Conservation (phyloP, 2,329 filamentous ascomycete genomes). For the Fusarium coicis region DNA sequence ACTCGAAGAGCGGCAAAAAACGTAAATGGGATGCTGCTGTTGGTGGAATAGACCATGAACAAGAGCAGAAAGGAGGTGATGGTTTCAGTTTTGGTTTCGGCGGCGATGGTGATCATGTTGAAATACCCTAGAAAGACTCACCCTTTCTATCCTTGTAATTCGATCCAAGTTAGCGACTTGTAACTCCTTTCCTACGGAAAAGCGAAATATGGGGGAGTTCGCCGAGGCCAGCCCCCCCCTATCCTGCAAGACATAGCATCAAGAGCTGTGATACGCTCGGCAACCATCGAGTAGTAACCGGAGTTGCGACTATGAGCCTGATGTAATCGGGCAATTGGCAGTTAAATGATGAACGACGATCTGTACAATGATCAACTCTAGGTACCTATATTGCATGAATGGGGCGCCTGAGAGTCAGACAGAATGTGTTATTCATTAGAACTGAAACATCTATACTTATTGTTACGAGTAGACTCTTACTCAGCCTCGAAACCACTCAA, state of each 20-base stretch:
- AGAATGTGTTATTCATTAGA: not conserved
- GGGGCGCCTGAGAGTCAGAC: not conserved
- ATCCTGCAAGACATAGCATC: not conserved
- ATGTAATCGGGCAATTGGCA: not conserved
- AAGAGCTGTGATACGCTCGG: not conserved
- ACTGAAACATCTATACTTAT: not conserved
- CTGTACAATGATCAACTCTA: constrained; percentile 7
- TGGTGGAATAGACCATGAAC: constrained; percentile 48
- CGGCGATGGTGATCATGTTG: constrained; percentile 57
- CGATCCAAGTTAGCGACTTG: not conserved
- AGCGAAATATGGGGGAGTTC: not conserved
- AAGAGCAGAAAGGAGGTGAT: constrained; percentile 46
- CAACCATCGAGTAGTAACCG: not conserved
- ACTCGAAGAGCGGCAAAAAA: constrained; percentile 74
- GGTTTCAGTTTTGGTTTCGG: constrained; percentile 68
- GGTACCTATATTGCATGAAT: not conserved
- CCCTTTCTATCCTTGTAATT: constrained; percentile 1
- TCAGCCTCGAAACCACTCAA: not conserved
- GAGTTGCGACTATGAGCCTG: not conserved
- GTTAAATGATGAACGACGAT: constrained; percentile 1
- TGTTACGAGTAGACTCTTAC: constrained; percentile 8
- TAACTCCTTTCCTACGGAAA: not conserved
- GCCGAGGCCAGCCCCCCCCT: not conserved
- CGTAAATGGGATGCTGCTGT: constrained; percentile 88
- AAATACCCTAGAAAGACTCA: constrained; percentile 53